Evolutionary conservation across 225 moss, liverwort and hornwort species (phyloP).

Genomic region (Asterella californica): DNA sequence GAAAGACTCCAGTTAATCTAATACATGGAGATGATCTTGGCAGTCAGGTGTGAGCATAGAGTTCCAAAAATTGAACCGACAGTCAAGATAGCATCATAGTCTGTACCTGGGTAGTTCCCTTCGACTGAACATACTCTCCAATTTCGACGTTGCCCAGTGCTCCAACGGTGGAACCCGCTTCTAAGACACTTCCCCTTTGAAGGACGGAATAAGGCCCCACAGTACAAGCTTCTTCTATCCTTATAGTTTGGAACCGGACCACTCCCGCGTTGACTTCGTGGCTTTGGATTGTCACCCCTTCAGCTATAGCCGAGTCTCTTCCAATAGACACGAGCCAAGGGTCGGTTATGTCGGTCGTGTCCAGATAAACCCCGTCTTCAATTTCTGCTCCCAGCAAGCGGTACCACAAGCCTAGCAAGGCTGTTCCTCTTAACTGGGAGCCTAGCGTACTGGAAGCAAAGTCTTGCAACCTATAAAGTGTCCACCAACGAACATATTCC

Average conservation of each 20-base stretch:
- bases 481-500: constrained; percentile 47
- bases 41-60: too few relatives aligned
- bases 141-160: constrained; percentile 30
- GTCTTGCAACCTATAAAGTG: constrained; percentile 35
- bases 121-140: constrained; percentile 13
- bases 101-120: not conserved
- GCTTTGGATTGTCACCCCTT: constrained; percentile 43
- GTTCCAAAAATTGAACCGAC: too few relatives aligned
- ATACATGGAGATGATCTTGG: too few relatives aligned
- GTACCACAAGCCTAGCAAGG: constrained; percentile 39
- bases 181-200: constrained; percentile 32
- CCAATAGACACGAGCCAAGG: constrained; percentile 36
- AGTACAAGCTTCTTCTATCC: constrained; percentile 28
- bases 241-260: constrained; percentile 23
- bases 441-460: constrained; percentile 33
- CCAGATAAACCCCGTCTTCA: constrained; percentile 27
- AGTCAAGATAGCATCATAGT: too few relatives aligned
- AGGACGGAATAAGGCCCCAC: constrained; percentile 36
- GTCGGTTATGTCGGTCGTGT: constrained; percentile 41
- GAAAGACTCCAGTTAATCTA: too few relatives aligned
- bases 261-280: constrained; percentile 44
- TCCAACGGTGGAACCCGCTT: constrained; percentile 27
- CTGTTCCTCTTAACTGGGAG: constrained; percentile 30
- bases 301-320: constrained; percentile 28
- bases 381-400: constrained; percentile 37